These are phyloP conservation scores for Scheffersomyces ergatensis DNA, from an alignment of 805 yeast genomes.

Conservation along the genomic window DNA sequence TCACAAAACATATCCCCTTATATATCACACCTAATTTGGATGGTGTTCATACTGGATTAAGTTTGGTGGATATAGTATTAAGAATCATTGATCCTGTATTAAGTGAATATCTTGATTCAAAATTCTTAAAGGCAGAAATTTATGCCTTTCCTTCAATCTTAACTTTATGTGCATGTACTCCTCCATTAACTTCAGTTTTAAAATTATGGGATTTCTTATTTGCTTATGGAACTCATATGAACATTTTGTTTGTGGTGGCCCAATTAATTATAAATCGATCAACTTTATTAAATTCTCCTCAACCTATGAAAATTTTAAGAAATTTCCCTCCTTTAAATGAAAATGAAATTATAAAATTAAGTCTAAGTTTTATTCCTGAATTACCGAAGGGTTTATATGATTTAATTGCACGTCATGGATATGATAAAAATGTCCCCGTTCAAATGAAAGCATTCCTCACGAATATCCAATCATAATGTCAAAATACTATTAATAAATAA, in stretches of 20 bases:
- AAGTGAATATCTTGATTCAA: slow-evolving; percentile 54
- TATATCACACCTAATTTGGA: slow-evolving; percentile 74
- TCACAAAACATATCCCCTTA: slow-evolving; percentile 67
- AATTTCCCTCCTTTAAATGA: slow-evolving; percentile 73
- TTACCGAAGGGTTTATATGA: slow-evolving; percentile 67
- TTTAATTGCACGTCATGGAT: slow-evolving; percentile 60
- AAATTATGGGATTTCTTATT: slow-evolving; percentile 87
- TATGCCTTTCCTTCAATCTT: slow-evolving; percentile 83
- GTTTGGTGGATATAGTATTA: slow-evolving; percentile 71
- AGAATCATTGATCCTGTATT: slow-evolving; percentile 72
- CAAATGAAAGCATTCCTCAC: slow-evolving; percentile 23
- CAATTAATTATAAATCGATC: slow-evolving; percentile 72
- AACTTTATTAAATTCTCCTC: slow-evolving; percentile 52
- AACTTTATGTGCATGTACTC: slow-evolving; percentile 86
- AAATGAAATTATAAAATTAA: slow-evolving; percentile 70
- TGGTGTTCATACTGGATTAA: slow-evolving; percentile 78
- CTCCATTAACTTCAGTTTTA: slow-evolving; percentile 72
- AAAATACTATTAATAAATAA: no score
- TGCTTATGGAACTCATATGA: slow-evolving; percentile 89
- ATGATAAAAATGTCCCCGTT: slow-evolving; percentile 44
- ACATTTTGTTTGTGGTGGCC: slow-evolving; percentile 79
- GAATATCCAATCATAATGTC: slow-evolving; percentile 5
- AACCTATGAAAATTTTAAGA: slow-evolving; percentile 74
- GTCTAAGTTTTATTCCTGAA: slow-evolving; percentile 75
- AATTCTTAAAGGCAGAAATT: slow-evolving; percentile 75